Percentiles rank a stretch among this genome's conserved stretches.
phyloP scores from a whole-genome alignment of 2,329 filamentous ascomycete species.

The Cercospora janseana region DNA sequence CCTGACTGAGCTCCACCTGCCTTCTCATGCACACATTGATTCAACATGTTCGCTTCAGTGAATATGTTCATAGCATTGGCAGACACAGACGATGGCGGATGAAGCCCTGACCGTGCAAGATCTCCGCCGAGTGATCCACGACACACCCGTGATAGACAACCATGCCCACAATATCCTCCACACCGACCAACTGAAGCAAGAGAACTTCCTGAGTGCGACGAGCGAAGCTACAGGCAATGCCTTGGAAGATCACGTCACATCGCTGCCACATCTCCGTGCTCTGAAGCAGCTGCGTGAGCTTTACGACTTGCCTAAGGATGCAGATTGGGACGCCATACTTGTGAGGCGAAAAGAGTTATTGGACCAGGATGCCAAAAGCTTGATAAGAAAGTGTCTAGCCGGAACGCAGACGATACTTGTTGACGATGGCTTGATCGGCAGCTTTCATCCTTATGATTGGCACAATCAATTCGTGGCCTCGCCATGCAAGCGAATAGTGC shows the following conservation, averaged over 20 bases:
- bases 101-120: slow-evolving; percentile 24
- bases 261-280: slow-evolving; percentile 68
- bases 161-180: slow-evolving; percentile 69
- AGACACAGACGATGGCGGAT: slow-evolving; percentile 8
- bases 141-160: slow-evolving; percentile 65
- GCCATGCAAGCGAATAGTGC: slow-evolving; percentile 69
- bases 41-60: not conserved
- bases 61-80: not conserved
- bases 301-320: slow-evolving; percentile 57
- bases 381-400: slow-evolving; percentile 63
- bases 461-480: slow-evolving; percentile 65
- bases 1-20: not conserved
- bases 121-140: slow-evolving; percentile 30
- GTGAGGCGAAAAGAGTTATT: slow-evolving; percentile 50
- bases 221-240: slow-evolving; percentile 72
- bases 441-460: slow-evolving; percentile 61
- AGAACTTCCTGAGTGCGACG: slow-evolving; percentile 62
- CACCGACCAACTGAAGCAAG: slow-evolving; percentile 47
- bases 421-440: slow-evolving; percentile 69
- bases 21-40: not conserved
- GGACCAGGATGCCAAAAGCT: slow-evolving; percentile 49
- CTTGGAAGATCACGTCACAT: slow-evolving; percentile 57
- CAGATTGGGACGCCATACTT: slow-evolving; percentile 60
- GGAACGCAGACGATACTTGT: slow-evolving; percentile 73
- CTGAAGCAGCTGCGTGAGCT: slow-evolving; percentile 65